These are phyloP conservation scores for Rhododendron griersonianum DNA, from an alignment of 148 eudicot genomes.

Conservation along the genomic window DNA sequence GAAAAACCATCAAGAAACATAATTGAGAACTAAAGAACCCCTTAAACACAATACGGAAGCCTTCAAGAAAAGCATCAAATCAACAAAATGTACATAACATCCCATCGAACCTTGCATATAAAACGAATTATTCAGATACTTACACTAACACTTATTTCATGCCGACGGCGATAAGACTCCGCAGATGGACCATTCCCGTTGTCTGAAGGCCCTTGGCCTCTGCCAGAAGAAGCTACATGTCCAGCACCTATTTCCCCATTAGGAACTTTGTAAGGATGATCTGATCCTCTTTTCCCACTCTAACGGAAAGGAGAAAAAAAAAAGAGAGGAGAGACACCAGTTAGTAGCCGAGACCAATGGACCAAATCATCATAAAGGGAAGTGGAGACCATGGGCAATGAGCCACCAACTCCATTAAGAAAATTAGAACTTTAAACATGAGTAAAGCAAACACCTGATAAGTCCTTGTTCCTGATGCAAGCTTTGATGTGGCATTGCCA, in stretches of 20 bases:
- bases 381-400: background rate
- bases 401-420: background rate
- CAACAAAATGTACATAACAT: background rate
- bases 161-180: constrained; percentile 67
- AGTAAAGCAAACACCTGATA: constrained; percentile 37
- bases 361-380: background rate
- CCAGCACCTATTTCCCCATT: constrained; percentile 23
- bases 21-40: background rate
- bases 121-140: constrained; percentile 21
- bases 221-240: constrained; percentile 18
- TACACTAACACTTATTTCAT: constrained; percentile 85
- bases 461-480: constrained; percentile 34
- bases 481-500: constrained; percentile 28
- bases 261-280: constrained; percentile 18
- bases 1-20: background rate
- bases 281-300: constrained; percentile 34
- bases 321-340: background rate
- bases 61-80: background rate
- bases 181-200: constrained; percentile 49
- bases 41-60: background rate
- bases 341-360: background rate
- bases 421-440: background rate
- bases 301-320: constrained; percentile 1
- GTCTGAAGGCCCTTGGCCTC: constrained; percentile 27
- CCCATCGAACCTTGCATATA: background rate